A percentile compares a stretch with the other conserved stretches of the same genome.
These are phyloP conservation scores for Fusarium sp. DNA, from an alignment of 2,329 filamentous ascomycete species.

Conservation along the genomic window DNA sequence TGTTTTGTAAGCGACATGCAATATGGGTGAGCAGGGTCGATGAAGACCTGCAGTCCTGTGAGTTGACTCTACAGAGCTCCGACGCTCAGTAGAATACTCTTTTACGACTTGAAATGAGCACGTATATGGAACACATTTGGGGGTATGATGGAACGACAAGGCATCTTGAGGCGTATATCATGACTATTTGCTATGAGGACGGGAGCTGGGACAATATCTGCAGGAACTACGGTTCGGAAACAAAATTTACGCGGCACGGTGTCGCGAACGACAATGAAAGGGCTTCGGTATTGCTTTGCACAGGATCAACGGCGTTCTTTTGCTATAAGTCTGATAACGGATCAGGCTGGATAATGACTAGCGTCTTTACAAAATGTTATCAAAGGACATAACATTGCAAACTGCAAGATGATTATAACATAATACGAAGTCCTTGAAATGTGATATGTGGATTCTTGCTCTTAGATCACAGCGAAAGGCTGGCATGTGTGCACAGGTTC, in stretches of 20 bases:
- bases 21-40: neutral
- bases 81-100: slow-evolving; percentile 8
- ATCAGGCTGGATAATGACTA: slow-evolving; percentile 34
- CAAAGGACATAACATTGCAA: slow-evolving; percentile 18
- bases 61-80: neutral
- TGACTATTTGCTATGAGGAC: slow-evolving; percentile 23
- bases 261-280: slow-evolving; percentile 11
- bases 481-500: neutral
- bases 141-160: slow-evolving; percentile 29
- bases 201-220: slow-evolving; percentile 17
- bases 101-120: slow-evolving; percentile 38
- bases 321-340: slow-evolving; percentile 33
- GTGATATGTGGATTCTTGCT: neutral
- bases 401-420: neutral
- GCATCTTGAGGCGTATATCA: slow-evolving; percentile 30
- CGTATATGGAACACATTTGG: slow-evolving; percentile 30
- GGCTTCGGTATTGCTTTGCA: slow-evolving; percentile 30
- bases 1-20: slow-evolving; percentile 45
- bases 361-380: slow-evolving; percentile 32
- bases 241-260: slow-evolving; percentile 19
- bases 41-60: slow-evolving; percentile 1
- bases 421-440: too few species aligned
- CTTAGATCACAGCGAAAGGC: neutral
- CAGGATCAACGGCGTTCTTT: slow-evolving; percentile 41
- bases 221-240: slow-evolving; percentile 10